Percentiles rank a stretch among this genome's conserved stretches.
Evolutionary conservation across 352 stramenopile species (phyloP).

Genomic region (Pythium guiyangense): DNA sequence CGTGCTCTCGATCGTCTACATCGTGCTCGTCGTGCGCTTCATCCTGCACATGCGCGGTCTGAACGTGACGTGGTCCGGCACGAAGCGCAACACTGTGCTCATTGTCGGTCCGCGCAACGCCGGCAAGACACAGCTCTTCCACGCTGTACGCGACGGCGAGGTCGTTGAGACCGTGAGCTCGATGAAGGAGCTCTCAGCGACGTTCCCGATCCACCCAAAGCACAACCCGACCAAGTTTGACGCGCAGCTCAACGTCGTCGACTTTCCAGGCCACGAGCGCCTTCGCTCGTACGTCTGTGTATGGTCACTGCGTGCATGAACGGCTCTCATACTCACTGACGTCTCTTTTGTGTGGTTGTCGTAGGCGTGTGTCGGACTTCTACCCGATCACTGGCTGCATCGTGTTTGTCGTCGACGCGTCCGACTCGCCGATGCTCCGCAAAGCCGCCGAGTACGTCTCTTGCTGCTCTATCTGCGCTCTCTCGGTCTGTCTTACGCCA

Average conservation of each 20-base stretch:
- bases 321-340: background rate
- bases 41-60: constrained; percentile 63
- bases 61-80: constrained; percentile 58
- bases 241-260: constrained; percentile 63
- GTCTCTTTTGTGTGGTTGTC: background rate
- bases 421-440: constrained; percentile 54
- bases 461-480: no score
- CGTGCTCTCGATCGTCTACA: constrained; percentile 8
- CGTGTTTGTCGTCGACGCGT: constrained; percentile 75
- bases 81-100: constrained; percentile 70
- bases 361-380: constrained; percentile 64
- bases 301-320: background rate
- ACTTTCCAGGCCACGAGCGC: constrained; percentile 81
- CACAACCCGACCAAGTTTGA: constrained; percentile 72
- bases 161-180: constrained; percentile 78
- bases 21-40: constrained; percentile 37
- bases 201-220: constrained; percentile 57
- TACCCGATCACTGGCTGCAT: constrained; percentile 67
- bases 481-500: background rate
- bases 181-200: constrained; percentile 74
- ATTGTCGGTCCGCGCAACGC: constrained; percentile 57
- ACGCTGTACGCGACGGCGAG: constrained; percentile 62
- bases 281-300: constrained; percentile 49
- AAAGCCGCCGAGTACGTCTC: constrained; percentile 69
- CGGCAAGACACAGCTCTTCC: constrained; percentile 84